These are phyloP conservation scores for Ganoderma lingzhi DNA, from an alignment of 1,284 basidiomycete genomes.

Conservation along the genomic window DNA sequence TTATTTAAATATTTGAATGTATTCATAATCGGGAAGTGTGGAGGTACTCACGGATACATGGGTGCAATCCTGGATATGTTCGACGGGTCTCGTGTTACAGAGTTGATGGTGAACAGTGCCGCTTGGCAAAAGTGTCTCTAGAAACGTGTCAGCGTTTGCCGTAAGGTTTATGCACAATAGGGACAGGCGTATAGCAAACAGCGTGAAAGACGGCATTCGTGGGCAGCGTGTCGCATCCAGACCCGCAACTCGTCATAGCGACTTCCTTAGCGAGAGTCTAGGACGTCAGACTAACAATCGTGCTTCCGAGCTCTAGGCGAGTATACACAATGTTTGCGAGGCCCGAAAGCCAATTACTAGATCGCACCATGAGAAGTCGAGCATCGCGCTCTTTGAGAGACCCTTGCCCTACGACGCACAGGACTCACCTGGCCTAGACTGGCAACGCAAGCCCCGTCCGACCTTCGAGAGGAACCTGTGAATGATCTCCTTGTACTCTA, in stretches of 20 bases:
- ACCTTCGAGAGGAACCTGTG: not conserved
- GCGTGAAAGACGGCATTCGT: not conserved
- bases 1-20: not conserved
- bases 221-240: not conserved
- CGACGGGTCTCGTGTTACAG: not conserved
- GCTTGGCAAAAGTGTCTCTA: not conserved
- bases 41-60: not conserved
- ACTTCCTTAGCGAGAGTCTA: not conserved
- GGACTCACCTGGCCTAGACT: not conserved
- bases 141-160: too few relatives aligned
- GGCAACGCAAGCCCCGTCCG: not conserved
- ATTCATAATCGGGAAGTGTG: not conserved
- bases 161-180: not conserved
- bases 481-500: not conserved
- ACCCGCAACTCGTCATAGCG: not conserved
- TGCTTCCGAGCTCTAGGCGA: not conserved
- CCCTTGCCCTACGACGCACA: not conserved
- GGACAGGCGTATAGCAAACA: not conserved
- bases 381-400: not conserved
- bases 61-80: not conserved
- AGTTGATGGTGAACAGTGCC: not conserved
- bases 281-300: not conserved
- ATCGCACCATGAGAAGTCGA: not conserved
- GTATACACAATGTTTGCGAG: not conserved
- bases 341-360: not conserved